These are phyloP conservation scores for Wickerhamiella galacta DNA, from an alignment of 805 yeast genomes.

Conservation along the genomic window DNA sequence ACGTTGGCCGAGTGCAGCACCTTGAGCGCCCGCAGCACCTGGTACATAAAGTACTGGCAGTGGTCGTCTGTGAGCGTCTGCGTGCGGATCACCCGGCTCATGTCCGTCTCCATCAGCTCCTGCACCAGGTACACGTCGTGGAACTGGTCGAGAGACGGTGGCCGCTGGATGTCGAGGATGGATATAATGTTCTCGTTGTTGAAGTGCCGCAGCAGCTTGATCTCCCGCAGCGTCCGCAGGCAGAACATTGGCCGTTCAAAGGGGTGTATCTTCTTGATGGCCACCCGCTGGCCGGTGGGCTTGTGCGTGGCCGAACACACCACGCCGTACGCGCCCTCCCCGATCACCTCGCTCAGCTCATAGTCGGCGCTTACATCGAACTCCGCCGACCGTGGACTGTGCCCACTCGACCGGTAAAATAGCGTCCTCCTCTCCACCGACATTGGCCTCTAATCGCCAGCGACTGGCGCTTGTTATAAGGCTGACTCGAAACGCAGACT, in stretches of 20 bases:
- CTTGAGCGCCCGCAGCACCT: conserved; percentile 75
- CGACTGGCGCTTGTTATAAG: too few species aligned
- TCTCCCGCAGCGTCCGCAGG: conserved; percentile 73
- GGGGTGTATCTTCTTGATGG: conserved; percentile 87
- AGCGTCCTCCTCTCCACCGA: too few species aligned
- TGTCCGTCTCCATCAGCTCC: conserved; percentile 95
- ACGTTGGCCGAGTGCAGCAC: conserved; percentile 88
- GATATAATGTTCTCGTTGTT: conserved; percentile 87
- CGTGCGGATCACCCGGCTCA: conserved; percentile 91
- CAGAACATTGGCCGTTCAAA: conserved; percentile 82
- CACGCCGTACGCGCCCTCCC: conserved; percentile 94
- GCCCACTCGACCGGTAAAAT: too few species aligned
- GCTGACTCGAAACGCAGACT: too few species aligned
- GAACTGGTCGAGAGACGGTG: conserved; percentile 56
- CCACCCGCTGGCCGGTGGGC: conserved; percentile 79
- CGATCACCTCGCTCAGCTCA: conserved; percentile 68
- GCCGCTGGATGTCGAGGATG: conserved; percentile 77
- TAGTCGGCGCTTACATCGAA: conserved; percentile 82
- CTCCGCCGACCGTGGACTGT: conserved; percentile 33
- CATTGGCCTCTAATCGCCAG: too few species aligned
- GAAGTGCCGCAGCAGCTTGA: conserved; percentile 75
- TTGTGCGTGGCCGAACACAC: conserved; percentile 78
- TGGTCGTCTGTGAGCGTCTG: conserved; percentile 91
- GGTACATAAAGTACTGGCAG: conserved; percentile 84
- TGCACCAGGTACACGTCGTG: conserved; percentile 66